A percentile compares a stretch with the other conserved stretches of the same genome.
Evolutionary conservation across 177 flowering plant genomes (phyloP).

Genomic region (Tripterygium wilfordii): DNA sequence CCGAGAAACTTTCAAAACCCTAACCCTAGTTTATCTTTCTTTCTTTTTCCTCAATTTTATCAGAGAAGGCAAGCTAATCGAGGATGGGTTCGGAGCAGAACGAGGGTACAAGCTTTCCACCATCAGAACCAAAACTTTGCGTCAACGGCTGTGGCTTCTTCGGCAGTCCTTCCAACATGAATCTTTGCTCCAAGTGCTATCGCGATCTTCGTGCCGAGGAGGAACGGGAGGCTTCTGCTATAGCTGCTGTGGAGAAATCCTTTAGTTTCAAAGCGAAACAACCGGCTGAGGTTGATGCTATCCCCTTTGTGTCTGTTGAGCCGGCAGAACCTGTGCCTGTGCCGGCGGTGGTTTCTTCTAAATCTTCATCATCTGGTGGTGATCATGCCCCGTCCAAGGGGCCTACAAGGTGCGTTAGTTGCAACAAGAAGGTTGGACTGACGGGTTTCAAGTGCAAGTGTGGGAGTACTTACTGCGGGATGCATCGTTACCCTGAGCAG

Average conservation of each 20-base stretch:
- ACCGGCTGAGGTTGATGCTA: not conserved
- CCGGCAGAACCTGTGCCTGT: not conserved
- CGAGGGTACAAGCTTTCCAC: slow-evolving; percentile 31
- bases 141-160: slow-evolving; percentile 56
- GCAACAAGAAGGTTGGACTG: slow-evolving; percentile 35
- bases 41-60: too few relatives aligned
- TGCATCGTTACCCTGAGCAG: slow-evolving; percentile 43
- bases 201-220: slow-evolving; percentile 21
- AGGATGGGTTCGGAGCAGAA: slow-evolving; percentile 37
- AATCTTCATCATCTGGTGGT: too few relatives aligned
- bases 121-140: slow-evolving; percentile 31
- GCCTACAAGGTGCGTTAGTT: slow-evolving; percentile 25
- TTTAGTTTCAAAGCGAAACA: not conserved
- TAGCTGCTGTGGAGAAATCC: slow-evolving; percentile 29
- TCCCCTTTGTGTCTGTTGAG: not conserved
- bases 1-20: too few relatives aligned
- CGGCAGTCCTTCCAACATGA: slow-evolving; percentile 35
- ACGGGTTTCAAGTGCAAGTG: slow-evolving; percentile 45
- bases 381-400: not conserved
- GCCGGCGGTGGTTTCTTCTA: too few relatives aligned
- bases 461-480: slow-evolving; percentile 34
- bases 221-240: slow-evolving; percentile 26
- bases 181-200: slow-evolving; percentile 58
- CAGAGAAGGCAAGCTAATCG: too few relatives aligned
- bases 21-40: too few relatives aligned